Percentiles rank a stretch among this genome's conserved stretches.
Evolutionary conservation across 2,329 filamentous ascomycete species (phyloP).

Genomic region (Graphilbum ipis-grandicollis): DNA sequence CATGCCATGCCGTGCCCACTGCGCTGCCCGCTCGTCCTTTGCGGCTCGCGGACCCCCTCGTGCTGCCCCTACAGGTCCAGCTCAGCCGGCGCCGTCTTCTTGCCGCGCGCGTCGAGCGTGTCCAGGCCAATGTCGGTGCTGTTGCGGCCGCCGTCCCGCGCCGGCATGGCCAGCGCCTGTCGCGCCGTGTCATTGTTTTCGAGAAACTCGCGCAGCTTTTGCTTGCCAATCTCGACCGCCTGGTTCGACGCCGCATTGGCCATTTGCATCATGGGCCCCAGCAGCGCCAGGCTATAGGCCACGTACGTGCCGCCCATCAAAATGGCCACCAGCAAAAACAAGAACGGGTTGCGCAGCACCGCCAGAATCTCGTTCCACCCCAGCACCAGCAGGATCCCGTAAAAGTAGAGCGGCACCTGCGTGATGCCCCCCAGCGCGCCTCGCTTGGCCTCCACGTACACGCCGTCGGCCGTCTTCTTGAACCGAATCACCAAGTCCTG

Average conservation of each 20-base stretch:
- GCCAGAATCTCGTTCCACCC: conserved; percentile 99
- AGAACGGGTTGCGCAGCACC: conserved; percentile 81
- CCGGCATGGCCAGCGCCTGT: conserved; percentile 64
- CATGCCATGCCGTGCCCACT: too few species aligned
- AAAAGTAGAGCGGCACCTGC: conserved; percentile 90
- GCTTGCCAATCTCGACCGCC: conserved; percentile 80
- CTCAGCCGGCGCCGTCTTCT: conserved; percentile 23
- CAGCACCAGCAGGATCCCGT: conserved; percentile 68
- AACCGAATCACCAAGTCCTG: conserved; percentile 87
- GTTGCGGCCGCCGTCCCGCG: conserved; percentile 20
- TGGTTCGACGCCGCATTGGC: conserved; percentile 74
- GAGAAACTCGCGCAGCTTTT: conserved; percentile 77
- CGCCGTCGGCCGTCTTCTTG: conserved; percentile 95
- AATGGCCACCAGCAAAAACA: conserved; percentile 78
- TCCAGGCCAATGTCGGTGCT: conserved; percentile 34
- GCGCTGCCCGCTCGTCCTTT: too few species aligned
- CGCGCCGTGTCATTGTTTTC: conserved; percentile 73
- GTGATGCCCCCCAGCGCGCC: conserved; percentile 91
- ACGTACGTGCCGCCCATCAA: conserved; percentile 64
- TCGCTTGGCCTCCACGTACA: conserved; percentile 95
- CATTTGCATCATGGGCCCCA: conserved; percentile 94
- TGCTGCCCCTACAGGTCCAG: conserved; percentile 34
- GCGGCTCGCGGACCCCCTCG: too few species aligned
- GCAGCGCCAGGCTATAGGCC: conserved; percentile 84
- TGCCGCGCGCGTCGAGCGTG: conserved; percentile 41